These are phyloP conservation scores for Nannochloropsis granulata DNA, from an alignment of 108 stramenopile genomes.

Conservation along the genomic window DNA sequence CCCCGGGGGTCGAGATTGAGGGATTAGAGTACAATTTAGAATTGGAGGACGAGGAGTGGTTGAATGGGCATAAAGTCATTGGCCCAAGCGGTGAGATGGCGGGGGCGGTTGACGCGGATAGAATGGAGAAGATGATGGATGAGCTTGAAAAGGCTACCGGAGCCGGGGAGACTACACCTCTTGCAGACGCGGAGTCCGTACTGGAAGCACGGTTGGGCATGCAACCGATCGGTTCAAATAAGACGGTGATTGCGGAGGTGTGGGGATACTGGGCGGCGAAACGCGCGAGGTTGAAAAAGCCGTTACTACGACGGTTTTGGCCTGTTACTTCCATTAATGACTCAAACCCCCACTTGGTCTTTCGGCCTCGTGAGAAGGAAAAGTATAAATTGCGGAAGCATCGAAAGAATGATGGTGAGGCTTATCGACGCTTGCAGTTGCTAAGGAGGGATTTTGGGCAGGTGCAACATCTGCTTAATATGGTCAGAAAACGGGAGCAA, in stretches of 20 bases:
- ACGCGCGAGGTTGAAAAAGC: conserved; percentile 64
- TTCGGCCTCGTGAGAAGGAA: conserved; percentile 86
- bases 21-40: not conserved
- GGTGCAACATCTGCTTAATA: not conserved
- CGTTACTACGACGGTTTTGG: conserved; percentile 73
- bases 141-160: not conserved
- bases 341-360: conserved; percentile 81
- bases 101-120: not conserved
- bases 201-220: not conserved
- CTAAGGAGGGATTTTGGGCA: not conserved
- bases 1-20: not conserved
- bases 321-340: conserved; percentile 69
- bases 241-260: conserved; percentile 5
- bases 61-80: not conserved
- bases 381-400: conserved; percentile 82
- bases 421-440: not conserved
- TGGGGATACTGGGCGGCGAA: conserved; percentile 68
- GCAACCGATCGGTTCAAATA: not conserved
- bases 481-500: not conserved
- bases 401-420: conserved; percentile 62
- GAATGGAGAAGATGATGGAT: not conserved
- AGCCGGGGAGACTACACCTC: not conserved
- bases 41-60: not conserved
- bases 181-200: not conserved
- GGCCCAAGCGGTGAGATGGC: not conserved